Conservation (phyloP, 495 filamentous ascomycete genomes). For the Talaromyces adpressus region DNA sequence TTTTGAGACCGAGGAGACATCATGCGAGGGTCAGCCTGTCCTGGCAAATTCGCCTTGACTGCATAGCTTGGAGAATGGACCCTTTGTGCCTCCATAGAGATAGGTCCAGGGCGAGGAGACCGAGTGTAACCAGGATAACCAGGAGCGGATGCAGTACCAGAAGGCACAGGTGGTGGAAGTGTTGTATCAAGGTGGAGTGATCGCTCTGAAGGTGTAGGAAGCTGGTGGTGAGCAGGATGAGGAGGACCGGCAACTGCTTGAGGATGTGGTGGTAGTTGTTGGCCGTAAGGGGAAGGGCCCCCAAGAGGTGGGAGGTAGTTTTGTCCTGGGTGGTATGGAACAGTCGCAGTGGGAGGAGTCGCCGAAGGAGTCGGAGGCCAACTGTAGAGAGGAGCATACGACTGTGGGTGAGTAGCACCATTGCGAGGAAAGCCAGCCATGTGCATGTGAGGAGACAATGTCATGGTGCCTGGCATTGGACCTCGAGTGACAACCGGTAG, state of each 20-base stretch:
- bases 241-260: constrained; percentile 16
- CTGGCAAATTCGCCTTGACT: constrained; percentile 4
- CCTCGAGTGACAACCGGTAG: constrained; percentile 57
- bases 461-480: constrained; percentile 53
- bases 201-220: constrained; percentile 28
- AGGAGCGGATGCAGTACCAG: constrained; percentile 14
- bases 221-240: constrained; percentile 14
- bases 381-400: constrained; percentile 42
- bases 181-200: constrained; percentile 24
- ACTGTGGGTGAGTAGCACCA: constrained; percentile 35
- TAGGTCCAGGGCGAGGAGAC: constrained; percentile 29
- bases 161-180: constrained; percentile 19
- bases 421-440: constrained; percentile 43
- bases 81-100: constrained; percentile 21
- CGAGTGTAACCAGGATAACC: constrained; percentile 21
- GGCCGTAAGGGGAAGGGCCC: constrained; percentile 17
- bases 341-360: constrained; percentile 33
- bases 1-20: constrained; percentile 31
- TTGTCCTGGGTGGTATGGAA: constrained; percentile 23
- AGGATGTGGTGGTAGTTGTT: constrained; percentile 20
- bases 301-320: constrained; percentile 22
- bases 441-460: constrained; percentile 47
- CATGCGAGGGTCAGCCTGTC: constrained; percentile 24
- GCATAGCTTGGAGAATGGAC: constrained; percentile 28
- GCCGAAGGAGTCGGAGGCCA: constrained; percentile 61